A percentile compares a stretch with the other conserved stretches of the same genome.
Conservation (phyloP, 2,329 filamentous ascomycete species). For the Chrysoporthe deuterocubensis region DNA sequence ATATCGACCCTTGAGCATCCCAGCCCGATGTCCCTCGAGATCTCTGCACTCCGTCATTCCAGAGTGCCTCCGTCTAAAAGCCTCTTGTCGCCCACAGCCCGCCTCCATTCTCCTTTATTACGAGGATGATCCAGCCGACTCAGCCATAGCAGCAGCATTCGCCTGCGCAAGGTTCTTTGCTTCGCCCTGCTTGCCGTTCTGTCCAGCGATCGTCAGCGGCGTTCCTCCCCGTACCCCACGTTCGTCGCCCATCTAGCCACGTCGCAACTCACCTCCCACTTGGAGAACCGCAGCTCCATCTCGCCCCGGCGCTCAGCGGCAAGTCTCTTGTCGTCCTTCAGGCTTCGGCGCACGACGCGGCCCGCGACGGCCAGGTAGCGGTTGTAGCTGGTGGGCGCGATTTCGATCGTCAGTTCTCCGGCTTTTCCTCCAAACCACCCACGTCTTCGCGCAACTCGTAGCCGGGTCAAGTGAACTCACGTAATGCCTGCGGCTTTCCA, state of each 20-base stretch:
- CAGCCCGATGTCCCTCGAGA: not conserved
- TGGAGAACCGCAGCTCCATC: constrained; percentile 86
- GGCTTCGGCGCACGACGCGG: constrained; percentile 91
- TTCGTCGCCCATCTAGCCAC: not conserved
- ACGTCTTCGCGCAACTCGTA: constrained; percentile 18
- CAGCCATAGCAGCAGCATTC: constrained; percentile 47
- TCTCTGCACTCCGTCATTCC: not conserved
- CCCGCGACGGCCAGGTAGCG: constrained; percentile 96
- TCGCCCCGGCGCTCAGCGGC: constrained; percentile 86
- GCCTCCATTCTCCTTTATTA: constrained; percentile 26
- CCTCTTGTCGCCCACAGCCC: not conserved
- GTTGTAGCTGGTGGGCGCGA: constrained; percentile 78
- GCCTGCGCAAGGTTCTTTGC: constrained; percentile 69
- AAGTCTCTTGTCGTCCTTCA: constrained; percentile 94
- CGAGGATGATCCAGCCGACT: constrained; percentile 37
- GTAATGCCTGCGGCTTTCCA: constrained; percentile 98
- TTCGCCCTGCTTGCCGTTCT: constrained; percentile 98
- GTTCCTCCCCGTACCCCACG: not conserved
- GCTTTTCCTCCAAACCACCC: not conserved
- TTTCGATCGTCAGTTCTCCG: constrained; percentile 21
- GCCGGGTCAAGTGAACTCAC: constrained; percentile 61
- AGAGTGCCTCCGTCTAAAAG: not conserved
- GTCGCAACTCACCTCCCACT: constrained; percentile 83
- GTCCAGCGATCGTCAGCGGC: constrained; percentile 40
- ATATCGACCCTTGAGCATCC: not conserved